Base-by-base conservation (phyloP, 495 filamentous ascomycete species). In the Penicillium macrosclerotiorum region DNA sequence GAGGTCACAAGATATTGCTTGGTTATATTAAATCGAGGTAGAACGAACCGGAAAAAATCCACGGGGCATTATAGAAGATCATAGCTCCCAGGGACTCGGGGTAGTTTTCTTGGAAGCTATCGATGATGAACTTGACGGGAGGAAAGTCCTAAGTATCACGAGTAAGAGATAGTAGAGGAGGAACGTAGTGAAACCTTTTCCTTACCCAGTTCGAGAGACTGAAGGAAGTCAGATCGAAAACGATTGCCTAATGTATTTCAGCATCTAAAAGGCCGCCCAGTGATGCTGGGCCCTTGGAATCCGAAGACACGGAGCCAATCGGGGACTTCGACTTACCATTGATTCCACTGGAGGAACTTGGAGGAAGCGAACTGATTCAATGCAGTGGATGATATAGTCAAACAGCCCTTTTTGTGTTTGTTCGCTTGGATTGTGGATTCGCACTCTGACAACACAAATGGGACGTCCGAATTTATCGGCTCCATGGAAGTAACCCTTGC, bases 61-160 rank as follows among this genome's bases (percentile, higher is more conserved):
- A 96, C 0, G 93, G 92, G 0, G 92, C 82, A 62, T 95, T 95
- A 69, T 96, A 89, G 33, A 97, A 85, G 7, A 96, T 79, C 32
- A 96, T 87, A 3, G 83, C 75, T 29, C 91, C 92, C 0, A 97
- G 77, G 25, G 75, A 86, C 64, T 96, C 92, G 8, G 92, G 92
- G 61, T 96, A 97, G 66, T 95, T 94, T 27, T 89, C 89, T 74
- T 96, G 89, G 63, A 96, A 96, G 60, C 86, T 90, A 63, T 94
- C 89, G 69, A 96, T 93, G 77, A 97, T 89, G 72, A 95, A 96
- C 60, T 90, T 96, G 17, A 96, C 86, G 0, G 92, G 90, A 1
- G 87, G 79, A 62, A 95, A 95, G 58, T 97, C 92, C 86, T 89
- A 22, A 9, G n/a, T 9, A 5, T 11, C 24, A 9, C 6, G 8